Evolutionary conservation across 768 basidiomycete species (phyloP), one percentile per base, ranked within the genome.

Genomic region (Lentinula boryana): DNA sequence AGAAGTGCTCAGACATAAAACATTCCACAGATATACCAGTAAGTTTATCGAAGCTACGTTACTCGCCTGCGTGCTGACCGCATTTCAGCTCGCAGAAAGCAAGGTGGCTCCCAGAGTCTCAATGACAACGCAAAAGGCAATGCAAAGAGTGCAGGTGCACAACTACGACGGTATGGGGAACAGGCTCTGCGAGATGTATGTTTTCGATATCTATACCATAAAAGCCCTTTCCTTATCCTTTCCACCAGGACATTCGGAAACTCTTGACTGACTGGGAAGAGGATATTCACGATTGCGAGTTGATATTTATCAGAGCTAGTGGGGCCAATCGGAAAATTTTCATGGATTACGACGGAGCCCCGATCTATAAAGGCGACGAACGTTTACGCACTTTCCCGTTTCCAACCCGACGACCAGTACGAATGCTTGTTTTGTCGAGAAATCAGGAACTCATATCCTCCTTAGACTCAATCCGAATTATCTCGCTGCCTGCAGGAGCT

Each of bases 21-120:
- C 97, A 1, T 98, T 98, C 71, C 97, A 98, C 72, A 87, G 97
- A 1, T 99, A 99, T 71, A 99, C 97, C 0, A 98, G 95, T 97
- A 65, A 66, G 92, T 81, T 3, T 54, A 60, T 23, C 48, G 27
- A 51, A 50, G 8, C 23, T 18, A 23, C 59, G 41, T 38, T n/a
- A 13, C 2, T 13, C 18, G 50, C 32, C 33, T 56, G 21, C 21
- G 63, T 64, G 67, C 13, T 56, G 5, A 67, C 56, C n/a, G 48
- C 12, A 18, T 12, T 53, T 21, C 61, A 98, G 96, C 97, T 35
- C 93, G 97, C 64, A 81, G 93, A 65, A 98, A 98, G 71, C 97
- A 99, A 77, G 97, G 97, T 73, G 97, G 97, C 0, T 89, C 92
- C 1, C 97, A 99, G 74, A 86, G 88, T 1, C 63, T 87, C 3